These are phyloP conservation scores for Globisporangium radiosum DNA, from an alignment of 352 stramenopile species.

Conservation along the genomic window DNA sequence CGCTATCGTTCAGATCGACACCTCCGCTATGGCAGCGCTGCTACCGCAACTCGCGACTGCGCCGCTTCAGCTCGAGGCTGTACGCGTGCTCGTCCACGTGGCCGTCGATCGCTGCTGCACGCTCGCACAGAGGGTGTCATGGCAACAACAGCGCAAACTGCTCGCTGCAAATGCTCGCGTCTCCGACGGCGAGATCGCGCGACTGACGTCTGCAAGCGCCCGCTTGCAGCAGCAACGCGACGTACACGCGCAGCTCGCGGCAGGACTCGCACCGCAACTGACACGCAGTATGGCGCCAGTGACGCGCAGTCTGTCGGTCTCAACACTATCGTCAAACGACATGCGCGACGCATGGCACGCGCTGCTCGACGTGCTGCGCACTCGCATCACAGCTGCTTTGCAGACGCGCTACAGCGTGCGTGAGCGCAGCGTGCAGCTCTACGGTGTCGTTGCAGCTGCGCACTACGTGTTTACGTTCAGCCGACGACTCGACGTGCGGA, in stretches of 20 bases:
- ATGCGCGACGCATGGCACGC: constrained; percentile 7
- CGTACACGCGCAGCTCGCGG: not conserved
- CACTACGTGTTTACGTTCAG: constrained; percentile 9
- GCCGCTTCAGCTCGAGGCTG: not conserved
- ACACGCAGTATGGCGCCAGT: not conserved
- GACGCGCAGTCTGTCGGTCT: not conserved
- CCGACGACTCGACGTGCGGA: not conserved
- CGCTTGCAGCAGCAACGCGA: too few species aligned
- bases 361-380: constrained; percentile 6
- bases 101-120: constrained; percentile 2
- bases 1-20: not conserved
- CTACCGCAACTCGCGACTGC: not conserved
- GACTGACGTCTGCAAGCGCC: too few species aligned
- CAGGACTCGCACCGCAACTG: constrained; percentile 8
- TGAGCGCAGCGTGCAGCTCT: constrained; percentile 6
- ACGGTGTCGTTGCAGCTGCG: constrained; percentile 4
- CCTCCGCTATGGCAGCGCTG: too few species aligned
- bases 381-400: constrained; percentile 7
- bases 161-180: too few species aligned
- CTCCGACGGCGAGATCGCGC: too few species aligned
- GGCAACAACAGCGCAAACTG: not conserved
- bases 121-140: constrained; percentile 1
- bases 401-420: not conserved
- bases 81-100: constrained; percentile 1
- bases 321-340: constrained; percentile 5